A percentile compares a stretch with the other conserved stretches of the same genome.
Conservation (phyloP, 2,329 filamentous ascomycete genomes). For the Xylaria sp. region DNA sequence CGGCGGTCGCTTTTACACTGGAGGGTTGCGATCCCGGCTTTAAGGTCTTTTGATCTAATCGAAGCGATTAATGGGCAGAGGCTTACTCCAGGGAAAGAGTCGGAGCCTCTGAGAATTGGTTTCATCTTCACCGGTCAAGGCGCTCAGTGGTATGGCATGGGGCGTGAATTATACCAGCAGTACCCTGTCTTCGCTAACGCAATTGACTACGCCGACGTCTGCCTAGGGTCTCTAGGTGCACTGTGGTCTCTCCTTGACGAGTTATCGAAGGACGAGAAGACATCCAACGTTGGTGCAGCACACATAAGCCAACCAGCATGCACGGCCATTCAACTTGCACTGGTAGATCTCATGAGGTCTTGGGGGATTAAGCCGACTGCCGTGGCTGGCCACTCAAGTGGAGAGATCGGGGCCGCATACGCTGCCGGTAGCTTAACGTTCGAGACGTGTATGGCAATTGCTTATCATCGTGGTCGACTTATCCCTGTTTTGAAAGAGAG, state of each 20-base stretch:
- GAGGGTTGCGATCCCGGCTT: conserved; percentile 57
- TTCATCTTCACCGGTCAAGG: conserved; percentile 58
- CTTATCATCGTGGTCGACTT: conserved; percentile 62
- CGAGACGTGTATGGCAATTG: conserved; percentile 59
- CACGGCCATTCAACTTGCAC: conserved; percentile 54
- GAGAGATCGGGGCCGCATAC: conserved; percentile 61
- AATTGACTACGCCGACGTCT: conserved; percentile 52
- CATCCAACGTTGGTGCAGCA: conserved; percentile 52
- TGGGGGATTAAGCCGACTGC: conserved; percentile 53
- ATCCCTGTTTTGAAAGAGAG: conserved; percentile 56
- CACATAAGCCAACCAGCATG: conserved; percentile 56
- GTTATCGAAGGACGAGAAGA: conserved; percentile 51
- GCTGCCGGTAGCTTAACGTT: conserved; percentile 58
- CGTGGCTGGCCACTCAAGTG: conserved; percentile 56
- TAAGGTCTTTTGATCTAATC: conserved; percentile 58
- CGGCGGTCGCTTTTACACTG: conserved; percentile 58
- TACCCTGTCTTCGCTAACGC: conserved; percentile 53
- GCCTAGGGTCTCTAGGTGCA: conserved; percentile 48
- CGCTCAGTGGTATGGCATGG: conserved; percentile 57
- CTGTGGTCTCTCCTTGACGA: conserved; percentile 54
- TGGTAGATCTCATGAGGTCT: conserved; percentile 52
- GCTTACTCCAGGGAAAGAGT: conserved; percentile 52
- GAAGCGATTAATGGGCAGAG: conserved; percentile 56
- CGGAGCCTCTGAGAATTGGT: conserved; percentile 52
- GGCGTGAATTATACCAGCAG: conserved; percentile 54